phyloP scores from a whole-genome alignment of 2,329 filamentous ascomycete genomes.

The Exophiala sp. region DNA sequence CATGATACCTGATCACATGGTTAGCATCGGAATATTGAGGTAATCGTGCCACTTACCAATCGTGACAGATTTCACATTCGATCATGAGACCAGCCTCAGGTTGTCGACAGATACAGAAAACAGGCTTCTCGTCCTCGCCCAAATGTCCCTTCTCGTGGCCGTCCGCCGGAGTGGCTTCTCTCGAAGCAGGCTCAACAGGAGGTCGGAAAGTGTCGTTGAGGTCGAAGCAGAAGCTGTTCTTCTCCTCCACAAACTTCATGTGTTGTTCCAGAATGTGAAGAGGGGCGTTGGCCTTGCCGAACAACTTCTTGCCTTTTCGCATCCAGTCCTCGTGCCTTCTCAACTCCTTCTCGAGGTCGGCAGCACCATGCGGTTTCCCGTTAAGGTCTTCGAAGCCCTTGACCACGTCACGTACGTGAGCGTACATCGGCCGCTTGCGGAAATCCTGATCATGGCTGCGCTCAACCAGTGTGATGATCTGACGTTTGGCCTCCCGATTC shows the following conservation, averaged over 20 bases:
- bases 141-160: slow-evolving; percentile 49
- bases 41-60: slow-evolving; percentile 66
- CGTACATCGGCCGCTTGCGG: slow-evolving; percentile 76
- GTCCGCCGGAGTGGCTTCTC: slow-evolving; percentile 66
- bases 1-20: slow-evolving; percentile 70
- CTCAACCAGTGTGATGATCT: slow-evolving; percentile 77
- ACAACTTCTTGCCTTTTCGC: slow-evolving; percentile 94
- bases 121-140: slow-evolving; percentile 65
- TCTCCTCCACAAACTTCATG: slow-evolving; percentile 86
- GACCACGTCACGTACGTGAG: slow-evolving; percentile 85
- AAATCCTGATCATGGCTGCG: slow-evolving; percentile 72
- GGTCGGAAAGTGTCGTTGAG: slow-evolving; percentile 81
- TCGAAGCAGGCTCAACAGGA: slow-evolving; percentile 86
- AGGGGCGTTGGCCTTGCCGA: slow-evolving; percentile 96
- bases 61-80: slow-evolving; percentile 95
- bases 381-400: slow-evolving; percentile 84
- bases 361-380: slow-evolving; percentile 83
- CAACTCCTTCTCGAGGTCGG: slow-evolving; percentile 90
- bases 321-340: slow-evolving; percentile 99
- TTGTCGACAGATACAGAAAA: slow-evolving; percentile 94
- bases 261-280: slow-evolving; percentile 93
- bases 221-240: slow-evolving; percentile 89
- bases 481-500: slow-evolving; percentile 87
- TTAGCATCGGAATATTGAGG: slow-evolving; percentile 29
- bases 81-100: slow-evolving; percentile 99